phyloP scores from a whole-genome alignment of 192 early-diverging fungal genomes.

The Backusella morwellensis region DNA sequence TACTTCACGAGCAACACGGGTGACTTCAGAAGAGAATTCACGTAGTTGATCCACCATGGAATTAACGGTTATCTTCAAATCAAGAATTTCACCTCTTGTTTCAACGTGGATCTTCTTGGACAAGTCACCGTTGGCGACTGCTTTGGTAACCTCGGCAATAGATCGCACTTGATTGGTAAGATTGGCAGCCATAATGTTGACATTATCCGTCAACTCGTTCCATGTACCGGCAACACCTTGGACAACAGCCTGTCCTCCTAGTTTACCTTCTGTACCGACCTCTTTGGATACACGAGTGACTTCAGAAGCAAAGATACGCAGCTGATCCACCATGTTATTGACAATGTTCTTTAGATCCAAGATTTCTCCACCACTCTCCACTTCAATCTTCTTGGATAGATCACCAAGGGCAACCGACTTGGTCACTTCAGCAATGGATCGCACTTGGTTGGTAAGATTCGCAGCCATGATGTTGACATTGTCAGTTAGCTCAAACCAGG shows the following conservation, averaged over 20 bases:
- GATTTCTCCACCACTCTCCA: constrained; percentile 11
- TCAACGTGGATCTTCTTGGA: constrained; percentile 8
- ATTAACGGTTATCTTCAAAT: neutral
- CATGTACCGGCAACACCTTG: constrained; percentile 17
- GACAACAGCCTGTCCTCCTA: constrained; percentile 57
- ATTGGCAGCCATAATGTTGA: constrained; percentile 5
- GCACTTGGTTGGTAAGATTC: constrained; percentile 57
- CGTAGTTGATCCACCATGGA: constrained; percentile 6
- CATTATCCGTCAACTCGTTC: constrained; percentile 4
- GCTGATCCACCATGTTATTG: constrained; percentile 50
- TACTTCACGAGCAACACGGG: constrained; percentile 68
- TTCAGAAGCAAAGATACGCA: constrained; percentile 52
- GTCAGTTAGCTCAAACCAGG: constrained; percentile 8
- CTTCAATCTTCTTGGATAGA: constrained; percentile 50
- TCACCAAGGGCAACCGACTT: constrained; percentile 63
- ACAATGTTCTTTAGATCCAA: constrained; percentile 40
- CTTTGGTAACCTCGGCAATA: neutral
- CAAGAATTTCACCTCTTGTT: constrained; percentile 5
- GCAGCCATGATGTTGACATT: constrained; percentile 47
- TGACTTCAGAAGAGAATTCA: constrained; percentile 49
- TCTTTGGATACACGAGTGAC: constrained; percentile 56
- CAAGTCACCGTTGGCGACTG: constrained; percentile 6
- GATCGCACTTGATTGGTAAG: neutral
- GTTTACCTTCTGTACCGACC: constrained; percentile 57
- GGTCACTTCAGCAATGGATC: constrained; percentile 61